Base-by-base conservation (phyloP, 2,329 filamentous ascomycete genomes). In the Massarina eburnea region DNA sequence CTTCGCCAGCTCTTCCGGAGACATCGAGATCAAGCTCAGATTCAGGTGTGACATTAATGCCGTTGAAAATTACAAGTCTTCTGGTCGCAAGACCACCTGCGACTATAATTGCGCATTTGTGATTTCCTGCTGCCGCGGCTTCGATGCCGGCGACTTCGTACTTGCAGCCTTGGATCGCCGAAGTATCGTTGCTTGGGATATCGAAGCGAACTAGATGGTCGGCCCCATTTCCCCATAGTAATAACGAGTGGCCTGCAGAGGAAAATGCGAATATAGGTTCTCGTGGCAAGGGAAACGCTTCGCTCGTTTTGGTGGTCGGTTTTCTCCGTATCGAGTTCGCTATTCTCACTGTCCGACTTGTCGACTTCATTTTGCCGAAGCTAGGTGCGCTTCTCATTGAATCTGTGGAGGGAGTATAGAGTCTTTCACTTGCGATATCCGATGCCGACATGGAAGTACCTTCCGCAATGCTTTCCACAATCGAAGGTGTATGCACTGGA, bases 101-200 rank as follows among this genome's bases (percentile, higher is more conserved):
- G 34, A 60, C 53, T 34, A 71, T 56, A 4, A 68, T 48, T 8
- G 63, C 67, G 45, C 64, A 70, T 39, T 62, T 62, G 38, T 59
- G 57, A 36, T 66, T 57, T 10, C 67, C 67, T 27, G 62, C 62
- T 7, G 66, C 66, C 26, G 55, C 64, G 40, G 59, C 58, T 43
- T 68, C 64, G 7, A 68, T 59, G 3, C 56, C 52, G 4, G 60
- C 45, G n/a, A 65, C 53, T 44, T 67, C 64, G 38, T 69, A 70
- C 39, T 50, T 62, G 36, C 64, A 63, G 8, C 60, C 52, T 42
- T 62, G 61, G 4, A 58, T 59, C 8, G 52, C 55, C 7, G 57
- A 54, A 3, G 59, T 48, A 26, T 65, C 57, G 8, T 58, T 54
- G n/a, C 39, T 48, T 3, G 59, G 48, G 2, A 66, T 52, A 17